Evolutionary conservation across 2,329 filamentous ascomycete species (phyloP).

Genomic region (Biscogniauxia mediterranea): DNA sequence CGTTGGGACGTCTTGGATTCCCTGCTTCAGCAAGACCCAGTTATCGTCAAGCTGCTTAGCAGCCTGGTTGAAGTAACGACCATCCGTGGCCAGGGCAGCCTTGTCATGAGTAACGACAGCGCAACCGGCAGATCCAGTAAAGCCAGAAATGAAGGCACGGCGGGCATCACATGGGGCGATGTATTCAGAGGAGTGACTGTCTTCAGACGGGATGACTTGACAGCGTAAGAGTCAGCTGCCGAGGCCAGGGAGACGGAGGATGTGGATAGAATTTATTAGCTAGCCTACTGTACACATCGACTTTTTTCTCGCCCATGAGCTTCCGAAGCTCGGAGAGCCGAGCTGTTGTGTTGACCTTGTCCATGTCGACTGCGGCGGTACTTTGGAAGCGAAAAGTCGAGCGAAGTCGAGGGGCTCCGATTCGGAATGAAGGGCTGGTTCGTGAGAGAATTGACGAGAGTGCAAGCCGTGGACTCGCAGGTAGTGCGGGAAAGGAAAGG

Average conservation of each 20-base stretch:
- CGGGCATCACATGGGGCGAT: conserved; percentile 93
- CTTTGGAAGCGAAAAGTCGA: conserved; percentile 19
- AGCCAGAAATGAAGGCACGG: conserved; percentile 88
- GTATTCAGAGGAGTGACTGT: conserved; percentile 96
- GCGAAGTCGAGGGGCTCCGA: background rate
- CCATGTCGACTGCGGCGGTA: conserved; percentile 54
- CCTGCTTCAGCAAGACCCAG: conserved; percentile 90
- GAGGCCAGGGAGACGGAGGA: conserved; percentile 5
- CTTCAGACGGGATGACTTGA: conserved; percentile 91
- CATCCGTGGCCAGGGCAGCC: conserved; percentile 89
- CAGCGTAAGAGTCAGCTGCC: conserved; percentile 22
- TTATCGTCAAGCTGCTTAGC: conserved; percentile 85
- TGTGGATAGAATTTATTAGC: conserved; percentile 17
- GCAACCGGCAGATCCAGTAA: conserved; percentile 91
- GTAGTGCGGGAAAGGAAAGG: conserved; percentile 12
- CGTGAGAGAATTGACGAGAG: background rate
- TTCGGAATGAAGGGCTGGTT: background rate
- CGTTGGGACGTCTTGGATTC: conserved; percentile 87
- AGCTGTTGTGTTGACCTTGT: conserved; percentile 72
- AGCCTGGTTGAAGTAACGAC: conserved; percentile 97
- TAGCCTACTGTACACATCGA: conserved; percentile 86
- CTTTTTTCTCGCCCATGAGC: conserved; percentile 81
- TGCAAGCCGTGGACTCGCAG: conserved; percentile 14
- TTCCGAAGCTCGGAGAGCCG: conserved; percentile 74
- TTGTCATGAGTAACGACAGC: conserved; percentile 84